Conservation (phyloP, 805 yeast species). For the Sugiyamaella floridensis region DNA sequence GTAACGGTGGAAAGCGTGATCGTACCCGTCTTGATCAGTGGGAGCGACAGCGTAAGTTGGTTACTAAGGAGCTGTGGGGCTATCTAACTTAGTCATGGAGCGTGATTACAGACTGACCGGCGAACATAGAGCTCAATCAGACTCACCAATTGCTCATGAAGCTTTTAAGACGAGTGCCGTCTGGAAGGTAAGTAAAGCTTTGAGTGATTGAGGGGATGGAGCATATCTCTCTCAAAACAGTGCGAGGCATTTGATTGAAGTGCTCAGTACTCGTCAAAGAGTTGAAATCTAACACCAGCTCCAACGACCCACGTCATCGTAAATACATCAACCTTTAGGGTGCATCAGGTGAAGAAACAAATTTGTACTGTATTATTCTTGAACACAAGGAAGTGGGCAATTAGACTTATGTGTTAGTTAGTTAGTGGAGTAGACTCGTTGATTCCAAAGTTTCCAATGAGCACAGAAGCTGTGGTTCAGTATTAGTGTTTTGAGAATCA, state of each 20-base stretch:
- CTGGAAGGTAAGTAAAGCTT: constrained; percentile 27
- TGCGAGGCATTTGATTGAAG: neutral
- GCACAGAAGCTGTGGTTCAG: too few relatives aligned
- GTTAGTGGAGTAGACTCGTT: too few relatives aligned
- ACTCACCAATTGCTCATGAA: constrained; percentile 65
- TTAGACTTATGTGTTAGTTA: too few relatives aligned
- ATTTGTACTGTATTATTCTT: too few relatives aligned
- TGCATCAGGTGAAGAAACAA: too few relatives aligned
- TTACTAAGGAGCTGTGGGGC: constrained; percentile 8
- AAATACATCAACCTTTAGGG: too few relatives aligned
- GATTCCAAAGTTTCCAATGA: too few relatives aligned
- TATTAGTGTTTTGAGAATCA: too few relatives aligned
- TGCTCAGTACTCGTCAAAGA: neutral
- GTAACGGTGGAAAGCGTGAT: constrained; percentile 48
- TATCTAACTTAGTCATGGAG: constrained; percentile 42
- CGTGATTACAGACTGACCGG: constrained; percentile 78
- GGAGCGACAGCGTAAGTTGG: constrained; percentile 39
- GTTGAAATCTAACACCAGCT: neutral
- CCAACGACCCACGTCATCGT: neutral
- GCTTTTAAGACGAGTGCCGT: constrained; percentile 65
- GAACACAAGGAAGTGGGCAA: too few relatives aligned
- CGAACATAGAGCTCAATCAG: constrained; percentile 58
- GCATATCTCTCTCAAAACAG: neutral
- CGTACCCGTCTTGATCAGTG: constrained; percentile 48
- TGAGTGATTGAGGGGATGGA: neutral